Evolutionary conservation across 2,329 filamentous ascomycete species (phyloP), one percentile per base, ranked within the genome.

Genomic region (Fusarium acutatum): DNA sequence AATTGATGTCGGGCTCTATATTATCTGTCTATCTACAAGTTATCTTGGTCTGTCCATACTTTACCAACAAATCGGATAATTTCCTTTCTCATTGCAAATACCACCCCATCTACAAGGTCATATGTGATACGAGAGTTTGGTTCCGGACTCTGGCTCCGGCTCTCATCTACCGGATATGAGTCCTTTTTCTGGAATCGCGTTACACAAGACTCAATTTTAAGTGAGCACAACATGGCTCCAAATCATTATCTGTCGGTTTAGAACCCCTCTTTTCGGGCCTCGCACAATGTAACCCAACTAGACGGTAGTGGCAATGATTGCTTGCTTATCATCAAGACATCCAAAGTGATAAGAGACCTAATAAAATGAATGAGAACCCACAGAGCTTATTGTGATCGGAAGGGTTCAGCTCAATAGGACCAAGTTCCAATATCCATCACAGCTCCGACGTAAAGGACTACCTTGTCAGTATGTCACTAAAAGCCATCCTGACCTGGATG

Each of bases 331-430:
- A 5, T 8, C 6, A n/a, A 12, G 49, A 26, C 10, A 53, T 12
- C 2, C 15, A 18, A 17, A 12, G 1, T 28, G 50, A 53, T 38
- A 38, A 37, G 50, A 8, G 5, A 12, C 18, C 7, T 37, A 6
- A 53, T 53, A 53, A 53, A 53, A 34, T 28, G 3, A 28, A 53
- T 38, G 34, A 28, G 14, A 53, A 8, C 50, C 50, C 24, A 28
- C 6, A 1, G 4, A 53, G 8, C 11, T 0, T 1, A 4, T 13
- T 18, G 5, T 7, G 18, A 15, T 13, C 24, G 2, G 18, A 28
- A 28, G 1, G 10, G 14, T 0, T 7, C 20, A 35, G 11, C 8
- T 34, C 22, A 34, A 20, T 5, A 24, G 6, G 30, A 7, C 17
- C 30, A 35, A 6, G 30, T 10, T 26, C 17, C 17, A 24, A 24